Base-by-base conservation (phyloP, 352 stramenopile species). In the Globisporangium emineosum region DNA sequence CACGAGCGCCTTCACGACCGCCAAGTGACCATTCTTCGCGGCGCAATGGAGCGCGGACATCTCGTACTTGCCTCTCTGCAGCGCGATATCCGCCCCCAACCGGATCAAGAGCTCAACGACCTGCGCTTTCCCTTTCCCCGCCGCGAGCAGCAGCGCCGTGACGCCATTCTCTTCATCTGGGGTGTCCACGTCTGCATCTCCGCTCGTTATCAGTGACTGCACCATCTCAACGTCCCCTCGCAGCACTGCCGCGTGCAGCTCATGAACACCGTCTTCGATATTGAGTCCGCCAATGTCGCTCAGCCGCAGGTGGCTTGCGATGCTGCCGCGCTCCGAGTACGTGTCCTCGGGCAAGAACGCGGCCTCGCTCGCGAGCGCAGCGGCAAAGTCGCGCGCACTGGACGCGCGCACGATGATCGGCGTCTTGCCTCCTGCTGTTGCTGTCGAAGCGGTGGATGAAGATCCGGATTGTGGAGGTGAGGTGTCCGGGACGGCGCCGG, bases 131-230 rank as follows among this genome's bases (percentile, higher is more conserved):
- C 65, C 65, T 35, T 66, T 67, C 3, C 30, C 50, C 15, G 65
- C 59, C 2, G 65, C 65, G n/a, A 70, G 55, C 21, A 63, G 65
- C 42, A 70, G 60, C 21, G 65, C 59, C 17, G 65, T 70, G 9
- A 50, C 47, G 35, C 54, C 54, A 3, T 67, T 56, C 32, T 43
- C 42, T n/a, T 29, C 30, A 9, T 64, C 62, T 0, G 33, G 57
- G 1, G 40, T 42, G 35, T 74, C 68, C 3, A 75, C 50, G 29
- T 70, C 33, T 0, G 57, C 54, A 3, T 66, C 63, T 10, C 59
- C 58, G 13, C 32, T 66, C 10, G 27, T 50, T 5, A 61, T 30
- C 21, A 69, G 58, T 37, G 29, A 25, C 10, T 54, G 32, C 25
- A 69, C 60, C 23, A 35, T 30, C 33, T 66, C 40, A 15, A 62